Evolutionary conservation across 306 rosid species (phyloP).

Genomic region (Quercus cerris): DNA sequence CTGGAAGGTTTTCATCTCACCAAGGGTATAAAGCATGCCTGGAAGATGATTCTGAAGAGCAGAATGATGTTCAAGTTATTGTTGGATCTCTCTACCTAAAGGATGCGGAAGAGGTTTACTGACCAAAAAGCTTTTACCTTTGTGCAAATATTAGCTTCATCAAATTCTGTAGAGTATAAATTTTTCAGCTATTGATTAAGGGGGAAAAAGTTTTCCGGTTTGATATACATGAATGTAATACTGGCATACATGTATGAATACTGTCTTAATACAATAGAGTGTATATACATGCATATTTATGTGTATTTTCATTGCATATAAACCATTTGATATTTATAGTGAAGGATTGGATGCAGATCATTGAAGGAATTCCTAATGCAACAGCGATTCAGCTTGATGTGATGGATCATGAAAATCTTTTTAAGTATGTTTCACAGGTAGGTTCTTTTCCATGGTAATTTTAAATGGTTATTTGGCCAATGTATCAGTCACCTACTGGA

Average conservation of each 20-base stretch:
- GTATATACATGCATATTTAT: not conserved
- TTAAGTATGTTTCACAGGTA: constrained; percentile 69
- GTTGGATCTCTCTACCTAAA: constrained; percentile 84
- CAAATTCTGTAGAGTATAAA: not conserved
- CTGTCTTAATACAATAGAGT: not conserved
- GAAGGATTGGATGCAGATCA: constrained; percentile 49
- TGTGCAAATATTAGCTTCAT: not conserved
- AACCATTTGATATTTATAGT: constrained; percentile 28
- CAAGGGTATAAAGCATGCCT: constrained; percentile 43
- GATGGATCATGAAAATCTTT: constrained; percentile 52
- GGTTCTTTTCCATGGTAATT: constrained; percentile 8
- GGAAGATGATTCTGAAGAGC: constrained; percentile 56
- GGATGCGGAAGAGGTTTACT: constrained; percentile 82
- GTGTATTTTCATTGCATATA: not conserved
- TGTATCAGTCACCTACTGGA: not conserved
- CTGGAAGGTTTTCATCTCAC: constrained; percentile 46
- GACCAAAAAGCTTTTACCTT: constrained; percentile 1
- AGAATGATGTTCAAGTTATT: constrained; percentile 67
- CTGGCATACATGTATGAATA: not conserved
- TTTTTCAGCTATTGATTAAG: not conserved
- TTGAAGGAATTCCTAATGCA: constrained; percentile 74
- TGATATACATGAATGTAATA: not conserved
- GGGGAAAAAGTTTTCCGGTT: not conserved
- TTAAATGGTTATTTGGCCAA: not conserved
- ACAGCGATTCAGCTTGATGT: constrained; percentile 78